Evolutionary conservation across 495 filamentous ascomycete genomes (phyloP).

Genomic region (Astrothelium macrocarpum): DNA sequence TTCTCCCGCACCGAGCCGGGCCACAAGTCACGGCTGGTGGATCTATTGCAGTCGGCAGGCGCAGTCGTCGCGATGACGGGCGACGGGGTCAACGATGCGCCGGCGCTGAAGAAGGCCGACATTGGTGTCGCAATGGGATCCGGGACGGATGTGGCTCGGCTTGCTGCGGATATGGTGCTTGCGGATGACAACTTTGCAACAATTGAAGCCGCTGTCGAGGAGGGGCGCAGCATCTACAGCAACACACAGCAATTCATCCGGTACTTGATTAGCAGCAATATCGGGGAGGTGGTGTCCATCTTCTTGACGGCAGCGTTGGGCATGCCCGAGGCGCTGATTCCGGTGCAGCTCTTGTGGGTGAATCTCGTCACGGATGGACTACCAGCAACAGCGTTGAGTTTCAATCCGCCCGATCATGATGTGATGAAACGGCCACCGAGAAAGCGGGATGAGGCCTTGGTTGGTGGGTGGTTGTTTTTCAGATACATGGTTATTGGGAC

Average conservation of each 20-base stretch:
- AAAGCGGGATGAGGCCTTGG: constrained; percentile 82
- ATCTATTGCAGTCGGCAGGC: constrained; percentile 83
- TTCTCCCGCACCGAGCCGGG: constrained; percentile 96
- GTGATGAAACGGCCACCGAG: constrained; percentile 89
- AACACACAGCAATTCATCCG: constrained; percentile 99
- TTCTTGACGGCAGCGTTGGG: constrained; percentile 94
- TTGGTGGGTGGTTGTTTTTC: constrained; percentile 94
- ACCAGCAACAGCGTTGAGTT: constrained; percentile 90
- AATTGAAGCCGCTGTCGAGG: constrained; percentile 90
- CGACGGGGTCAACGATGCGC: constrained; percentile 98
- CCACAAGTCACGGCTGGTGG: constrained; percentile 93
- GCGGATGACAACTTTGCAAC: constrained; percentile 99
- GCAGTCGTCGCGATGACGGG: constrained; percentile 99
- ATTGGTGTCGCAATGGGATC: constrained; percentile 99
- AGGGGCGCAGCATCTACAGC: constrained; percentile 97
- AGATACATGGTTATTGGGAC: constrained; percentile 92
- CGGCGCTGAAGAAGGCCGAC: constrained; percentile 95
- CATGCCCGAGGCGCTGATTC: constrained; percentile 96
- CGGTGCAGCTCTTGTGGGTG: constrained; percentile 97
- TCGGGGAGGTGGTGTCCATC: constrained; percentile 98
- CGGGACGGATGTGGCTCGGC: constrained; percentile 92
- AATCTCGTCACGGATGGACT: constrained; percentile 98
- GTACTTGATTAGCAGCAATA: constrained; percentile 98
- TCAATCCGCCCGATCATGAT: constrained; percentile 95
- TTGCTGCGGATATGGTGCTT: constrained; percentile 97